Evolutionary conservation across 768 basidiomycete genomes (phyloP).

Genomic region (Gymnopilus dilepis): DNA sequence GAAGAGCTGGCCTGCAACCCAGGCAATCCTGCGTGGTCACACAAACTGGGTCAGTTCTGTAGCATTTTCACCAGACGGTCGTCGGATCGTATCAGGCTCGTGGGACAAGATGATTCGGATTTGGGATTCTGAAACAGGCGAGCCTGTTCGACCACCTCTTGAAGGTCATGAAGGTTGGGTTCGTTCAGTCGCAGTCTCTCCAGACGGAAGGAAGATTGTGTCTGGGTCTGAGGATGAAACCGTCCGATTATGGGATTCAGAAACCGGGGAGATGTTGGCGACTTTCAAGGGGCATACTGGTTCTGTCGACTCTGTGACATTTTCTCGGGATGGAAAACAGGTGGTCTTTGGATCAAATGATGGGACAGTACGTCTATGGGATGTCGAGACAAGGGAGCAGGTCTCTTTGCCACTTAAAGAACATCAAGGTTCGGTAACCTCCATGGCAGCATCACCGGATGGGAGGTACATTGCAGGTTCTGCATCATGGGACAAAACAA

Average conservation of each 20-base stretch:
- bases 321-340: conserved; percentile 4
- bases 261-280: conserved; percentile 7
- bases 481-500: not conserved
- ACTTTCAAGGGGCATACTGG: conserved; percentile 10
- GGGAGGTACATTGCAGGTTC: too few relatives aligned
- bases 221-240: conserved; percentile 7
- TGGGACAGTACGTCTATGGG: too few relatives aligned
- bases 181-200: conserved; percentile 9
- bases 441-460: too few relatives aligned
- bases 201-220: conserved; percentile 9
- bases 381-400: too few relatives aligned
- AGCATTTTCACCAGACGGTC: conserved; percentile 5
- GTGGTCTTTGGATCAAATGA: not conserved
- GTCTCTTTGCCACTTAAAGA: too few relatives aligned
- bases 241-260: conserved; percentile 19
- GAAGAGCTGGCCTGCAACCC: not conserved
- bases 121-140: not conserved
- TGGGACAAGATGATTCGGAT: not conserved
- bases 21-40: too few relatives aligned
- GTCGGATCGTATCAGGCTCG: not conserved
- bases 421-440: too few relatives aligned
- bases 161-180: not conserved
- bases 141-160: not conserved
- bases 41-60: conserved; percentile 4
- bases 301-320: conserved; percentile 6